Conservation (phyloP, 208 protist genomes). For the Novymonas esmeraldas region DNA sequence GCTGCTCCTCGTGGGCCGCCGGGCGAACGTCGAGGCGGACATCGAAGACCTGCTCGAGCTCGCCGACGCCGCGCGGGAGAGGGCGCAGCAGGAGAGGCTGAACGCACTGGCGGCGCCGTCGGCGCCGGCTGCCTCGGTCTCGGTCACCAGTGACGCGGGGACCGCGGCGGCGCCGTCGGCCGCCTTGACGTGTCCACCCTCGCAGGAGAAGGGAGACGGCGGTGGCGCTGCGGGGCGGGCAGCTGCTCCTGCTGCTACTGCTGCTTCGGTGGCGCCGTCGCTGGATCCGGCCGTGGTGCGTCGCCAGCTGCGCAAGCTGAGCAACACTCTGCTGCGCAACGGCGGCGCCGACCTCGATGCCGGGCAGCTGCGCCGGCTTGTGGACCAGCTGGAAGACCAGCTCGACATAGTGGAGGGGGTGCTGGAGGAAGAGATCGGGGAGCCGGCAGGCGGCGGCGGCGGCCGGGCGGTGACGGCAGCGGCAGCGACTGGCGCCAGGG, state of each 20-base stretch:
- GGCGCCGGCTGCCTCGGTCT: not conserved
- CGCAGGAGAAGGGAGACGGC: not conserved
- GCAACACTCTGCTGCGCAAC: conserved; percentile 19
- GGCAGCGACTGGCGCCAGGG: not conserved
- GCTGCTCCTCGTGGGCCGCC: conserved; percentile 75
- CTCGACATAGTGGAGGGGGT: conserved; percentile 20
- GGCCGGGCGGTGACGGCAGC: no score
- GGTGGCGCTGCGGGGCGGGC: not conserved
- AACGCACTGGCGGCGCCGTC: not conserved
- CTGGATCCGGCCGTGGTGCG: conserved; percentile 17
- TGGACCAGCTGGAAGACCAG: conserved; percentile 25
- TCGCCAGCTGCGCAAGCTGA: conserved; percentile 16
- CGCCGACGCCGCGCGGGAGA: conserved; percentile 5
- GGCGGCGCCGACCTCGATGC: conserved; percentile 15
- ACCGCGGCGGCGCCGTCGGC: not conserved
- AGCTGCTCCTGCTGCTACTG: no score
- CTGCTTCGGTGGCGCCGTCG: conserved; percentile 6
- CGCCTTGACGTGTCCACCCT: not conserved
- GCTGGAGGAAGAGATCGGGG: conserved; percentile 13
- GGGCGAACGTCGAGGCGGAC: conserved; percentile 60
- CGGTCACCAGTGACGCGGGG: not conserved
- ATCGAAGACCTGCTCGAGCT: conserved; percentile 48
- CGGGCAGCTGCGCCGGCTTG: conserved; percentile 10
- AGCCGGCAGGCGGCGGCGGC: not conserved
- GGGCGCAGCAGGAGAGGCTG: not conserved